These are phyloP conservation scores for Suillus cothurnatus DNA, from an alignment of 768 basidiomycete species.

Conservation along the genomic window DNA sequence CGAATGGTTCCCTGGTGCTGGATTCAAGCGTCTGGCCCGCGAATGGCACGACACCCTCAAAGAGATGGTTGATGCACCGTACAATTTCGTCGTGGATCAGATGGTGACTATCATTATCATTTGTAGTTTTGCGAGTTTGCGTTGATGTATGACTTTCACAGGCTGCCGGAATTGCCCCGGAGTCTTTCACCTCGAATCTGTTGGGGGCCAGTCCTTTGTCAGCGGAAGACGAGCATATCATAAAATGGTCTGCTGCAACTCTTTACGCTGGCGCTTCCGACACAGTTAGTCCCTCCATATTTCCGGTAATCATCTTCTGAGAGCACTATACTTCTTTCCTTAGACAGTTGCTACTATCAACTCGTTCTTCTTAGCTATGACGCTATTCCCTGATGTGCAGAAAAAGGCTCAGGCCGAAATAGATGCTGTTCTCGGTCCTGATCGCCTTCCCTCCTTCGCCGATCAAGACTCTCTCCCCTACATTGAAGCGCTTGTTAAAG, in stretches of 20 bases:
- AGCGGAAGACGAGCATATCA: conserved; percentile 54
- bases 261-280: conserved; percentile 26
- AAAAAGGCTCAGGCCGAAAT: conserved; percentile 66
- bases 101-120: conserved; percentile 39
- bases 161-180: conserved; percentile 50
- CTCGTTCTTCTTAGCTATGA: neutral
- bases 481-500: conserved; percentile 59
- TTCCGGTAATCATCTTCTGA: neutral
- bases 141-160: conserved; percentile 24
- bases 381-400: conserved; percentile 43
- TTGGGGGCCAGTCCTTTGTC: conserved; percentile 53
- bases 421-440: conserved; percentile 57
- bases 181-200: conserved; percentile 60
- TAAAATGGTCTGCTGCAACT: conserved; percentile 61
- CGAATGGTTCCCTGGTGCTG: conserved; percentile 58
- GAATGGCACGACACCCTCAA: conserved; percentile 55
- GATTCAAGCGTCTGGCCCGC: conserved; percentile 54
- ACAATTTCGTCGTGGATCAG: conserved; percentile 61
- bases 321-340: neutral
- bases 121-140: neutral
- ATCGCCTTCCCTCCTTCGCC: conserved; percentile 59
- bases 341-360: conserved; percentile 16
- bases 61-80: conserved; percentile 59
- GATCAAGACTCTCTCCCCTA: conserved; percentile 64
- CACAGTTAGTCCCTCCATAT: neutral